Percentiles rank a stretch among this genome's conserved stretches.
Conservation (phyloP, 1,284 basidiomycete species). For the Sanghuangporus weigelae region DNA sequence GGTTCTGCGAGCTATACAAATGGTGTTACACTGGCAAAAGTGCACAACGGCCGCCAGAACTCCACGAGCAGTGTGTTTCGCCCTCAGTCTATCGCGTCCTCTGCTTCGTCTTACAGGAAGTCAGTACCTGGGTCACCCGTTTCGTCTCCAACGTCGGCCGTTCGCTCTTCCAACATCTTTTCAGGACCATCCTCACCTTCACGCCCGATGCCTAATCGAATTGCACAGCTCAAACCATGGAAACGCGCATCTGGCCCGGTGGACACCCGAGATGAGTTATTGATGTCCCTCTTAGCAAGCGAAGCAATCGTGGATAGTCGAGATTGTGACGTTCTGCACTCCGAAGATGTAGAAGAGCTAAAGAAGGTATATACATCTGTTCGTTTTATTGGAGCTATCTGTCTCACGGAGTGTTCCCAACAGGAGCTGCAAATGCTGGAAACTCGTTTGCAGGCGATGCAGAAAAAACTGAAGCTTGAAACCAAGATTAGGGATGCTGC, state of each 20-base stretch:
- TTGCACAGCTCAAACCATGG: conserved; percentile 21
- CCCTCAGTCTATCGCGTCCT: conserved; percentile 24
- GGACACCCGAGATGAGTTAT: conserved; percentile 61
- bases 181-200: conserved; percentile 40
- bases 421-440: conserved; percentile 68
- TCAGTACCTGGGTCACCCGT: conserved; percentile 29
- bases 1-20: background rate
- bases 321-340: conserved; percentile 65
- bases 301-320: conserved; percentile 84
- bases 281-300: conserved; percentile 79
- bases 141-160: conserved; percentile 22
- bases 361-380: conserved; percentile 62
- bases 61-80: conserved; percentile 24
- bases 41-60: conserved; percentile 17
- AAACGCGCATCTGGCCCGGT: conserved; percentile 29
- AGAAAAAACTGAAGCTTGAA: conserved; percentile 68
- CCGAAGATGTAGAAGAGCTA: conserved; percentile 87
- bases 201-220: conserved; percentile 25
- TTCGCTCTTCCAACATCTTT: conserved; percentile 29
- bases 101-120: conserved; percentile 25
- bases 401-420: conserved; percentile 4
- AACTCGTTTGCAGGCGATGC: conserved; percentile 54
- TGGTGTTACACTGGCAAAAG: background rate
- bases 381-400: background rate
- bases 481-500: conserved; percentile 80